Conservation (phyloP, 768 basidiomycete genomes). For the Steccherinum ochraceum region DNA sequence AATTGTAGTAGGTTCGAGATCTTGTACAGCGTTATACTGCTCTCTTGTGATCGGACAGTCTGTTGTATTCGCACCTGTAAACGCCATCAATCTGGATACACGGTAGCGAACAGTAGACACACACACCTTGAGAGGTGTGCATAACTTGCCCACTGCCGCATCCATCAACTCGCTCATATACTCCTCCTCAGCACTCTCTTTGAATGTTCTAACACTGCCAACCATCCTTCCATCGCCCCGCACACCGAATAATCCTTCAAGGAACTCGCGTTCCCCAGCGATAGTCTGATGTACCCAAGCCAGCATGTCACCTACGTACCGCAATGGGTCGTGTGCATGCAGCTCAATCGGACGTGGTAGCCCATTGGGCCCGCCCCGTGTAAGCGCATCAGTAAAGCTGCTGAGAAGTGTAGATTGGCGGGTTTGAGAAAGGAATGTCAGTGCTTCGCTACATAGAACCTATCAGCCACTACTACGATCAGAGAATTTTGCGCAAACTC, state of each 20-base stretch:
- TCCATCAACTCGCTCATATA: constrained; percentile 82
- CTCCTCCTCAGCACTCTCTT: constrained; percentile 59
- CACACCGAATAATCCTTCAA: constrained; percentile 80
- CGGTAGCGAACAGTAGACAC: not conserved
- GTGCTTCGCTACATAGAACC: constrained; percentile 54
- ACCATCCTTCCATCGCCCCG: constrained; percentile 66
- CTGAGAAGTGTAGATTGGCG: constrained; percentile 75
- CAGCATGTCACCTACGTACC: constrained; percentile 97
- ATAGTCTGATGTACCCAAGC: constrained; percentile 98
- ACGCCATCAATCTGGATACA: not conserved
- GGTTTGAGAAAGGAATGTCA: constrained; percentile 70
- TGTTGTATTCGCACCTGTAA: constrained; percentile 82
- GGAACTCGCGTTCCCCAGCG: constrained; percentile 90
- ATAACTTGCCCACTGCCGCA: constrained; percentile 72
- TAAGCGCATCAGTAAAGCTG: constrained; percentile 83
- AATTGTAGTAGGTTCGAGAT: constrained; percentile 94
- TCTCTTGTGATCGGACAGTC: constrained; percentile 90
- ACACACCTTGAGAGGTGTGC: constrained; percentile 80
- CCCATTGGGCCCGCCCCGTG: constrained; percentile 79
- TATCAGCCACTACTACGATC: constrained; percentile 18
- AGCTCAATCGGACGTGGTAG: constrained; percentile 91
- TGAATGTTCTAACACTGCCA: constrained; percentile 55
- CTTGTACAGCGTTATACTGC: constrained; percentile 86
- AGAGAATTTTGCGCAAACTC: constrained; percentile 14
- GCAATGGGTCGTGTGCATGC: constrained; percentile 94